Evolutionary conservation across 345 rosid genomes (phyloP).

Genomic region (Aquilaria yunnanensis): DNA sequence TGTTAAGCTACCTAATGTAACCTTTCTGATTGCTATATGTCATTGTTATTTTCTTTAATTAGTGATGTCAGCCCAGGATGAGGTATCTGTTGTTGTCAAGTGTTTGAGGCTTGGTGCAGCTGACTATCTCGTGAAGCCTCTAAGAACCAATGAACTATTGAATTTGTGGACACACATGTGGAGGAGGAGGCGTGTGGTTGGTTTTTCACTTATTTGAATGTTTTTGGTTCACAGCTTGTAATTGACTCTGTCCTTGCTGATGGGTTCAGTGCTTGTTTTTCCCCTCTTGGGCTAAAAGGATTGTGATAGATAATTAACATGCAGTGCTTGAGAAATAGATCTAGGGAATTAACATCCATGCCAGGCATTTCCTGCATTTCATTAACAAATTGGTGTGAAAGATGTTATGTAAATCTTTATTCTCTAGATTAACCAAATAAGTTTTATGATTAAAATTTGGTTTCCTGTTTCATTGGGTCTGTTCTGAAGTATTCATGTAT

Average conservation of each 20-base stretch:
- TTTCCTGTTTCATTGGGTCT: background rate
- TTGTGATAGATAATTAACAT: background rate
- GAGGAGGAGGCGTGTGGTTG: slow-evolving; percentile 57
- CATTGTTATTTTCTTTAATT: slow-evolving; percentile 15
- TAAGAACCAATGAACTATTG: slow-evolving; percentile 67
- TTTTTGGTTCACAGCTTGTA: background rate
- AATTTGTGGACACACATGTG: slow-evolving; percentile 91
- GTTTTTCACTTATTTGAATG: slow-evolving; percentile 19
- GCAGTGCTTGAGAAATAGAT: background rate
- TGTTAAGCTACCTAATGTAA: slow-evolving; percentile 2
- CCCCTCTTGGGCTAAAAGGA: background rate
- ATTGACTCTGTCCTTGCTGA: background rate
- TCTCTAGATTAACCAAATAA: too few relatives aligned
- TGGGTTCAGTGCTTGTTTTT: background rate
- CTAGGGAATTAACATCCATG: background rate
- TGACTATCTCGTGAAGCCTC: slow-evolving; percentile 87
- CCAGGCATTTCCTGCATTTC: background rate
- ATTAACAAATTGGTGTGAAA: background rate
- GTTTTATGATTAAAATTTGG: too few relatives aligned
- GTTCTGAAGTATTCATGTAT: slow-evolving; percentile 4
- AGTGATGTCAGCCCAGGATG: slow-evolving; percentile 91
- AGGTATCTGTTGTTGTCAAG: slow-evolving; percentile 71
- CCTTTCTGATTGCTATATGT: slow-evolving; percentile 4
- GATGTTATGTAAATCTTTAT: too few relatives aligned
- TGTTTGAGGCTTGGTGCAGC: slow-evolving; percentile 85